A percentile compares a stretch with the other conserved stretches of the same genome.
Evolutionary conservation across 2,329 filamentous ascomycete genomes (phyloP).

Genomic region (Pseudogymnoascus sp.): DNA sequence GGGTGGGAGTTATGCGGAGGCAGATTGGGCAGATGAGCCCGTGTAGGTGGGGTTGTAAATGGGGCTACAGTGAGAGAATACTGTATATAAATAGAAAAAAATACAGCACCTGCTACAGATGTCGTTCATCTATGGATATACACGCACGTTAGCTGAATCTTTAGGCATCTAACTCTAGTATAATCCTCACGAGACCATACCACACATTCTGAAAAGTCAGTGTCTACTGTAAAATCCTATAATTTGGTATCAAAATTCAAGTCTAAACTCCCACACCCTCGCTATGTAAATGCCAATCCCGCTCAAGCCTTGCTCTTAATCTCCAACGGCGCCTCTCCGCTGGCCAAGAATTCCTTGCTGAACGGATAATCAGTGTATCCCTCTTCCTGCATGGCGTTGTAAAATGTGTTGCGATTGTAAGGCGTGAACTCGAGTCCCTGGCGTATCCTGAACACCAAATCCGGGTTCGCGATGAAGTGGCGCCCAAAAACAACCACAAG

Average conservation of each 20-base stretch:
- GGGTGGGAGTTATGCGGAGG: neutral
- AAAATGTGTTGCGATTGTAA: conserved; percentile 35
- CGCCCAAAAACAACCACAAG: conserved; percentile 37
- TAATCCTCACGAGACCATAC: neutral
- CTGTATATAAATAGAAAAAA: neutral
- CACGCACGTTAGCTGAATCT: neutral
- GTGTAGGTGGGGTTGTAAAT: neutral
- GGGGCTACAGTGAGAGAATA: neutral
- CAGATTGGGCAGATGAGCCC: conserved; percentile 2
- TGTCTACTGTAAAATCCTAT: neutral
- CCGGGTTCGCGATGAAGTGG: conserved; percentile 39
- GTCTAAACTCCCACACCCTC: neutral
- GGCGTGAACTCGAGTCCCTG: conserved; percentile 32
- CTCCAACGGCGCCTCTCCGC: neutral
- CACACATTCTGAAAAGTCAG: neutral
- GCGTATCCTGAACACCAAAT: conserved; percentile 32
- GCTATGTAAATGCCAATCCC: neutral
- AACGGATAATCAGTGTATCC: conserved; percentile 32
- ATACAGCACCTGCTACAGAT: neutral
- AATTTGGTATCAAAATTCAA: neutral
- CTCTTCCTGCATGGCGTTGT: conserved; percentile 25
- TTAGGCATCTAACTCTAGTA: neutral
- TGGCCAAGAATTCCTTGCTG: conserved; percentile 25
- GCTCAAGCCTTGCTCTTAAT: conserved; percentile 4
- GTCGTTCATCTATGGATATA: neutral